Base-by-base conservation (phyloP, 2,329 filamentous ascomycete species). In the Colletotrichum phormii region DNA sequence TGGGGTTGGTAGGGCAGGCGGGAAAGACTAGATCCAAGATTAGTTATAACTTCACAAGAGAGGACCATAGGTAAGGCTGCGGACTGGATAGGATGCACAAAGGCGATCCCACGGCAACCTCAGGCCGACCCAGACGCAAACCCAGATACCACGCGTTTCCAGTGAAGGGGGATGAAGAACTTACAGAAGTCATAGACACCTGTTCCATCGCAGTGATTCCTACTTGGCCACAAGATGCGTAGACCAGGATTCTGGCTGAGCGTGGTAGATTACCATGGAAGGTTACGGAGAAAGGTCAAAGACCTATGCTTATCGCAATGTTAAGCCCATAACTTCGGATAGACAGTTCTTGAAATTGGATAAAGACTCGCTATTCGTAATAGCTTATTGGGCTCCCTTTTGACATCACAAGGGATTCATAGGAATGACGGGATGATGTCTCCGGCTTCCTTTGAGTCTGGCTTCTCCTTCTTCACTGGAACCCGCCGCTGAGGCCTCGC, bases 381-480 rank as follows among this genome's bases (percentile, higher is more conserved):
- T 46, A 46, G 42, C 42, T 46, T 7, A 18, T 0, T n/a, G 42
- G n/a, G 18, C 6, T n/a, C 42, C 18, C 42, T 9, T 49, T 4
- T 12, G 33, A 12, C 33, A 35, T 35, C 18, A 49, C 3, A 42
- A 33, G 33, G 15, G 1, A 29, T n/a, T 66, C 3, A 72, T 22
- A 72, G 59, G 24, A 75, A 75, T 5, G 71, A 64, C 3, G 73
- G 73, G 26, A 75, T 75, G 7, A 74, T 71, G 54, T 77, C 76
- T 29, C 42, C 74, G 64, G 35, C 72, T 60, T 78, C 77, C 15
- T 46, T 55, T 9, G 35, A 15, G 12, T 18, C 11, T 15, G 18
- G 15, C 2, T 51, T 49, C 7, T 65, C 55, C 54, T 71, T 74
- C 12, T 13, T 71, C 2, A 6, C 54, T 12, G 61, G n/a, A 7